phyloP scores from a whole-genome alignment of 148 eudicot species.

The Pharnaceum exiguum region DNA sequence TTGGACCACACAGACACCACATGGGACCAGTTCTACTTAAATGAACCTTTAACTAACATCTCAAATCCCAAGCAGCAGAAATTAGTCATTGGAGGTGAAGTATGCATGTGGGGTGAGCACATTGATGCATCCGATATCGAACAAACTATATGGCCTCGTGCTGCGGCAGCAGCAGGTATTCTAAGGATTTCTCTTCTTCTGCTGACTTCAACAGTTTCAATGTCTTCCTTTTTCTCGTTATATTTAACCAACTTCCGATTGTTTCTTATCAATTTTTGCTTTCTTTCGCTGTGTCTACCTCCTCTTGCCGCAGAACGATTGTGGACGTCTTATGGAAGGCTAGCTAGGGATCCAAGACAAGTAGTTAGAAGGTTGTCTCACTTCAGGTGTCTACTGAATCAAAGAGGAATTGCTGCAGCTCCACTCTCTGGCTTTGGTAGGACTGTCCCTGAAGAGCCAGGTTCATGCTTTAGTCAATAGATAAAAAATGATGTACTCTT shows the following conservation, averaged over 20 bases:
- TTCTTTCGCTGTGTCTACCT: neutral
- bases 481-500: neutral
- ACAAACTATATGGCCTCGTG: slow-evolving; percentile 97
- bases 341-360: slow-evolving; percentile 57
- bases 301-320: slow-evolving; percentile 54
- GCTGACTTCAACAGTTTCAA: neutral
- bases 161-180: slow-evolving; percentile 98
- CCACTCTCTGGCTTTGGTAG: slow-evolving; percentile 65
- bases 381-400: slow-evolving; percentile 80
- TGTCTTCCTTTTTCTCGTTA: neutral
- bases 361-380: slow-evolving; percentile 54
- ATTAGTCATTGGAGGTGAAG: slow-evolving; percentile 83
- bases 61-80: slow-evolving; percentile 51
- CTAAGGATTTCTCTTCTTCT: neutral
- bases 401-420: slow-evolving; percentile 89
- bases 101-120: slow-evolving; percentile 92
- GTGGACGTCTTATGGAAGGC: slow-evolving; percentile 57
- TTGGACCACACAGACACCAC: slow-evolving; percentile 63
- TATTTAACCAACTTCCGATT: no score
- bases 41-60: slow-evolving; percentile 68
- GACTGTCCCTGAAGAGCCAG: slow-evolving; percentile 58
- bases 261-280: neutral
- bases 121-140: slow-evolving; percentile 78
- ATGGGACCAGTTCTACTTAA: slow-evolving; percentile 61
- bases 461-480: slow-evolving; percentile 69